Evolutionary conservation across 106 monocot species (phyloP).

Genomic region (Chionographis japonica): DNA sequence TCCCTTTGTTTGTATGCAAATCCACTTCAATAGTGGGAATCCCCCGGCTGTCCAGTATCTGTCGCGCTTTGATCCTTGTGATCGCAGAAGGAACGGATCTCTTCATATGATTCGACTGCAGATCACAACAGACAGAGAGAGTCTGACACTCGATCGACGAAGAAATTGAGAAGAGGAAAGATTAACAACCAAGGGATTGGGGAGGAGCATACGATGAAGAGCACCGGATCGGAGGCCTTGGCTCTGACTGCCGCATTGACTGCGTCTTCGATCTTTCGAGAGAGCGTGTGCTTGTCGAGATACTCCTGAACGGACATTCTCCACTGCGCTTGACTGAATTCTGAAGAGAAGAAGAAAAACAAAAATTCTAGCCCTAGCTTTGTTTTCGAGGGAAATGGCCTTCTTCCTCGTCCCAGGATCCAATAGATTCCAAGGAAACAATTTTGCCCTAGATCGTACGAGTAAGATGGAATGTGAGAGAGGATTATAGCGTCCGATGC

Average conservation of each 20-base stretch:
- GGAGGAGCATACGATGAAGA: slow-evolving; percentile 55
- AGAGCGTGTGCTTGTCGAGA: slow-evolving; percentile 81
- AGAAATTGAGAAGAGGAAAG: not conserved
- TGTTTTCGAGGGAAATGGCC: too few relatives aligned
- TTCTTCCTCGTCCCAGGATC: too few relatives aligned
- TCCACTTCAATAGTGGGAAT: slow-evolving; percentile 91
- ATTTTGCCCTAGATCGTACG: too few relatives aligned
- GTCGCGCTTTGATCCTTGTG: slow-evolving; percentile 86
- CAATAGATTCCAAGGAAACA: too few relatives aligned
- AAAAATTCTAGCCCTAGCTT: too few relatives aligned
- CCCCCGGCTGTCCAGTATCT: slow-evolving; percentile 88
- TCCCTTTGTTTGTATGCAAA: slow-evolving; percentile 88
- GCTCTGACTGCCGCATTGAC: slow-evolving; percentile 96
- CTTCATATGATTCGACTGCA: slow-evolving; percentile 88
- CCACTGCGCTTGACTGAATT: not conserved
- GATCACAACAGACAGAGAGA: slow-evolving; percentile 1
- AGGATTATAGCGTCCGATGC: too few relatives aligned
- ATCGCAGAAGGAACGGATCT: slow-evolving; percentile 78
- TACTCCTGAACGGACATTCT: slow-evolving; percentile 97
- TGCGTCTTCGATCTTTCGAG: slow-evolving; percentile 96
- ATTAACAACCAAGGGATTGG: not conserved
- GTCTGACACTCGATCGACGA: not conserved
- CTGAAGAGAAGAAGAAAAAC: too few relatives aligned
- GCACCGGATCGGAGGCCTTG: slow-evolving; percentile 81
- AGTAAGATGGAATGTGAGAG: too few relatives aligned